These are phyloP conservation scores for Metschnikowia henanensis DNA, from an alignment of 805 yeast species.

Conservation along the genomic window DNA sequence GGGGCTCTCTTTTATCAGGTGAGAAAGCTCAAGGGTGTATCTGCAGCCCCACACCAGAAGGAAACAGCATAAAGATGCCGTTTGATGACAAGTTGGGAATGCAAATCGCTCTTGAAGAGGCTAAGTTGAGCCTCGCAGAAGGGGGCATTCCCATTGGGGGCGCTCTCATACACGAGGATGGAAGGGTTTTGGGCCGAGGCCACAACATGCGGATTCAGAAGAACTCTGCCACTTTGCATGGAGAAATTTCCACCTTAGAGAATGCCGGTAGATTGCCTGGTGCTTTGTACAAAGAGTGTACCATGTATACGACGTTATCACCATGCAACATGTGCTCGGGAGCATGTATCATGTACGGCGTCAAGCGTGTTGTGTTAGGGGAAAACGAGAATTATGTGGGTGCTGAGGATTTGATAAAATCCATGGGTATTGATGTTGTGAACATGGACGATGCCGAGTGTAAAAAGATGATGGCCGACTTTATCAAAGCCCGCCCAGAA, in stretches of 20 bases:
- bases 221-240: conserved; percentile 81
- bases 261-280: conserved; percentile 90
- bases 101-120: conserved; percentile 72
- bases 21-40: neutral
- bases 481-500: conserved; percentile 74
- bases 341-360: conserved; percentile 85
- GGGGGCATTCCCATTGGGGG: conserved; percentile 95
- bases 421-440: conserved; percentile 72
- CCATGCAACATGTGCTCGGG: conserved; percentile 98
- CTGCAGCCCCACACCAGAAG: neutral
- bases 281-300: conserved; percentile 74
- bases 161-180: conserved; percentile 69
- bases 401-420: conserved; percentile 70
- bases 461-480: conserved; percentile 69
- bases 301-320: conserved; percentile 88
- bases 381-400: conserved; percentile 84
- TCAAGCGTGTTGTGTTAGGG: conserved; percentile 84
- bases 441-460: conserved; percentile 61
- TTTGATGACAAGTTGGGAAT: conserved; percentile 68
- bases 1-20: conserved; percentile 2
- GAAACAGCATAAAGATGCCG: conserved; percentile 31
- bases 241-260: conserved; percentile 87
- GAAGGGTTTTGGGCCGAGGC: conserved; percentile 81
- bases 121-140: conserved; percentile 62
- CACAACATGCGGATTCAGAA: conserved; percentile 91